These are phyloP conservation scores for Aspergillus terreus DNA, from an alignment of 2,329 filamentous ascomycete genomes.

Conservation along the genomic window DNA sequence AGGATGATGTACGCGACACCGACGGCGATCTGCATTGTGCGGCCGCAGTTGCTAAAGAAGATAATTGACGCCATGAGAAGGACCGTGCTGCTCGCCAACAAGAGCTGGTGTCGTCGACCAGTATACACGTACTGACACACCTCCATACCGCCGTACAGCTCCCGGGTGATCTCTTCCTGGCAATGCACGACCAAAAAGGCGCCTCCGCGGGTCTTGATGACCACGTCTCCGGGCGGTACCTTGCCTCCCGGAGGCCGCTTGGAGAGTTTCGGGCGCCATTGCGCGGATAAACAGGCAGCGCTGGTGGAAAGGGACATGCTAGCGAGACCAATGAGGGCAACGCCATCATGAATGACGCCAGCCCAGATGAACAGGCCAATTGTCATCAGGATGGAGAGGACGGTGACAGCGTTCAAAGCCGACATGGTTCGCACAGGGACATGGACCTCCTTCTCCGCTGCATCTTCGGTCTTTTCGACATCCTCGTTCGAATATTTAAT, in stretches of 20 bases:
- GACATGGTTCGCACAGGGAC: slow-evolving; percentile 41
- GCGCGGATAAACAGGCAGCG: slow-evolving; percentile 55
- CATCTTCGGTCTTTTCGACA: not conserved
- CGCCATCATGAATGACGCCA: slow-evolving; percentile 45
- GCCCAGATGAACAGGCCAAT: slow-evolving; percentile 18
- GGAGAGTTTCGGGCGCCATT: slow-evolving; percentile 56
- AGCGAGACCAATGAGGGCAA: slow-evolving; percentile 50
- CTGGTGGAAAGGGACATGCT: slow-evolving; percentile 53
- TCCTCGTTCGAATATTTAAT: slow-evolving; percentile 3
- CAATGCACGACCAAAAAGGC: slow-evolving; percentile 58
- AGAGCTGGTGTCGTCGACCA: slow-evolving; percentile 45
- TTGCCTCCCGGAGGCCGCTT: slow-evolving; percentile 47
- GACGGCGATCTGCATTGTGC: slow-evolving; percentile 58
- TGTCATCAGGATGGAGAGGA: slow-evolving; percentile 46
- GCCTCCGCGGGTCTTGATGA: slow-evolving; percentile 59
- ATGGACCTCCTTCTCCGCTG: not conserved
- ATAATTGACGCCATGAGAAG: slow-evolving; percentile 61
- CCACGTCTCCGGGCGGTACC: slow-evolving; percentile 56
- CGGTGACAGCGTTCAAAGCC: slow-evolving; percentile 52
- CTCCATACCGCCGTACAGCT: slow-evolving; percentile 60
- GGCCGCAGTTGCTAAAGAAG: slow-evolving; percentile 60
- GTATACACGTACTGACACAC: slow-evolving; percentile 55
- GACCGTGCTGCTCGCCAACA: slow-evolving; percentile 58
- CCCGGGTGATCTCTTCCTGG: slow-evolving; percentile 58
- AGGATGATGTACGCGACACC: slow-evolving; percentile 56